Percentiles rank a stretch among this genome's conserved stretches.
phyloP scores from a whole-genome alignment of 768 basidiomycete species.

The Lentinula guzmanii region DNA sequence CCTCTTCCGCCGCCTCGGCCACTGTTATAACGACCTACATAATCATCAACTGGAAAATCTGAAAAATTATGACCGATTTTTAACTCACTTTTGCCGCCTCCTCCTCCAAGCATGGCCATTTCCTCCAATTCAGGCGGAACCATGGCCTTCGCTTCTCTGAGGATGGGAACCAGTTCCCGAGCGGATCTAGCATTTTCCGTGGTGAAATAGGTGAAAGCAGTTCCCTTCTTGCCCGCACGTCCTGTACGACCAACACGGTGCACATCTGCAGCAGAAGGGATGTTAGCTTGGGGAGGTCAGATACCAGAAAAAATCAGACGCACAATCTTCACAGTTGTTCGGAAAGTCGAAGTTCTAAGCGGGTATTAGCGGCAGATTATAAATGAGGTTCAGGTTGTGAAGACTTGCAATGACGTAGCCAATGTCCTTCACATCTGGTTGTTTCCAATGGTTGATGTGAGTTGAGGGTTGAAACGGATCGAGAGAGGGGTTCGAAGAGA shows the following conservation, averaged over 20 bases:
- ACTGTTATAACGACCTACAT: neutral
- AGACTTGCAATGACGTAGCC: conserved; percentile 88
- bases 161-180: conserved; percentile 81
- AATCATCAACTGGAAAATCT: neutral
- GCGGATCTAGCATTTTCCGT: conserved; percentile 94
- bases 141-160: conserved; percentile 80
- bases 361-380: conserved; percentile 6
- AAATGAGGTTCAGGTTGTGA: neutral
- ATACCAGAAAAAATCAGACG: conserved; percentile 39
- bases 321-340: conserved; percentile 97
- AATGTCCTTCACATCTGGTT: conserved; percentile 96
- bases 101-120: conserved; percentile 6
- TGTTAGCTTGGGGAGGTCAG: neutral
- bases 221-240: conserved; percentile 90
- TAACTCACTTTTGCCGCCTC: conserved; percentile 3
- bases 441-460: conserved; percentile 16
- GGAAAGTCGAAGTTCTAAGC: conserved; percentile 95
- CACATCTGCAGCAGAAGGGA: neutral
- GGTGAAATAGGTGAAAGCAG: conserved; percentile 94
- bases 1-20: conserved; percentile 4
- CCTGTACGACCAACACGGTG: conserved; percentile 23
- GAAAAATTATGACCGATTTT: neutral
- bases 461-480: conserved; percentile 30
- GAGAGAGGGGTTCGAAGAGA: conserved; percentile 43
- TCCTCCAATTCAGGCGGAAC: conserved; percentile 85